Percentiles rank a stretch among this genome's conserved stretches.
Evolutionary conservation across 805 yeast genomes (phyloP).

Genomic region (Candida awuae): DNA sequence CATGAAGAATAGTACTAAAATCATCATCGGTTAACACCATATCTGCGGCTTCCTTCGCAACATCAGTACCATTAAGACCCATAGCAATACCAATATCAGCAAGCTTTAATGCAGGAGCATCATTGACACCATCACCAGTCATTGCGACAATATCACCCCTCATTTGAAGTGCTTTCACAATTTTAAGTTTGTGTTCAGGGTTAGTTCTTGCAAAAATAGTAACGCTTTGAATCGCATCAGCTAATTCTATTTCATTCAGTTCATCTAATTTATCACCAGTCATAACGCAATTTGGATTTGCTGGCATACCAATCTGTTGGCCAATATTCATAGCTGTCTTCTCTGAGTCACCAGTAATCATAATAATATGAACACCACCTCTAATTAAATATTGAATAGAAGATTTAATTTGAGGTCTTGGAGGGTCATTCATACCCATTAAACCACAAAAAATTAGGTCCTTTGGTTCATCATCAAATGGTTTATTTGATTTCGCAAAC

Average conservation of each 20-base stretch:
- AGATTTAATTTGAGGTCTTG: conserved; percentile 74
- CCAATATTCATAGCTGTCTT: conserved; percentile 84
- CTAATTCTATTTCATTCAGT: conserved; percentile 63
- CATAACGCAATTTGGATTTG: conserved; percentile 58
- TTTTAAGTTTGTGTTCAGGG: conserved; percentile 86
- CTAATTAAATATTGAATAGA: conserved; percentile 70
- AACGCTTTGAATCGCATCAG: conserved; percentile 71
- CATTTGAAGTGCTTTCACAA: conserved; percentile 81
- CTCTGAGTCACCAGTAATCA: conserved; percentile 95
- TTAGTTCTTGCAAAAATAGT: conserved; percentile 92
- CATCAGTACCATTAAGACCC: conserved; percentile 94
- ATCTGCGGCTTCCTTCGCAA: conserved; percentile 96
- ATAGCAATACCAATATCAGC: conserved; percentile 95
- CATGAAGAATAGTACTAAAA: conserved; percentile 85
- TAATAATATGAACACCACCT: conserved; percentile 95
- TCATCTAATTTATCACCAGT: conserved; percentile 78
- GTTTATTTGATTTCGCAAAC: conserved; percentile 49
- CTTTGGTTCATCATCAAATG: conserved; percentile 38
- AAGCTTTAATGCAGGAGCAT: conserved; percentile 94
- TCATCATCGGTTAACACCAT: conserved; percentile 97
- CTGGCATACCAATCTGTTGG: conserved; percentile 80
- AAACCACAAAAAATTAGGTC: conserved; percentile 76
- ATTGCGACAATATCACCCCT: conserved; percentile 95
- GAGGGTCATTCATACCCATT: conserved; percentile 97
- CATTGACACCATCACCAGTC: conserved; percentile 99